These are phyloP conservation scores for Sugiyamaella castrensis DNA, from an alignment of 1,139 yeast genomes.

Conservation along the genomic window DNA sequence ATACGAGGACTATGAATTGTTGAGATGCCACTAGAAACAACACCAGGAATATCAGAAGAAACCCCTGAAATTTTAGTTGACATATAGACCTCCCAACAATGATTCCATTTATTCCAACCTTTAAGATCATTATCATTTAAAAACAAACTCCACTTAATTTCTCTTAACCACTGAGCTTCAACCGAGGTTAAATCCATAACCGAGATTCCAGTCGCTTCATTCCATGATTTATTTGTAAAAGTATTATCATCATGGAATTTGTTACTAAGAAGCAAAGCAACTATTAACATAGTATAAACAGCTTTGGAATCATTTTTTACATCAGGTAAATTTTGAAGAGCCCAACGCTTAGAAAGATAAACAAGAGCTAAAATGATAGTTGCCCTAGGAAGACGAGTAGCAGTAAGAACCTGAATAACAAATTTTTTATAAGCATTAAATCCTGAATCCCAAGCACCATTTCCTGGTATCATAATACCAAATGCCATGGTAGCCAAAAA, in stretches of 20 bases:
- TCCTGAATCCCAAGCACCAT: slow-evolving; percentile 9
- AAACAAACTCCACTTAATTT: slow-evolving; percentile 37
- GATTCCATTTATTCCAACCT: slow-evolving; percentile 42
- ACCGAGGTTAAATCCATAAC: slow-evolving; percentile 56
- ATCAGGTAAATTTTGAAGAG: slow-evolving; percentile 31
- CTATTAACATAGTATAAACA: slow-evolving; percentile 61
- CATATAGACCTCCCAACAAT: slow-evolving; percentile 35
- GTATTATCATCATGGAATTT: slow-evolving; percentile 96
- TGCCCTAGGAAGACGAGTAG: slow-evolving; percentile 85
- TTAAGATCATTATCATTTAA: slow-evolving; percentile 31
- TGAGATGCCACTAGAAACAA: not conserved
- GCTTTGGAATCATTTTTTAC: slow-evolving; percentile 30
- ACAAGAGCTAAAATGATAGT: slow-evolving; percentile 78
- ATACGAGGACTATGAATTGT: not conserved
- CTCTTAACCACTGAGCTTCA: slow-evolving; percentile 70
- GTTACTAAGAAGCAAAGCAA: slow-evolving; percentile 79
- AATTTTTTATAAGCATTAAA: slow-evolving; percentile 50
- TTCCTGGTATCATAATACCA: slow-evolving; percentile 46
- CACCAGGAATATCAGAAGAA: not conserved
- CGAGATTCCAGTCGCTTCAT: slow-evolving; percentile 83
- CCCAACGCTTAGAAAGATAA: slow-evolving; percentile 55
- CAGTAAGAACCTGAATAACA: slow-evolving; percentile 67
- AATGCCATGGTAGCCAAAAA: slow-evolving; percentile 67
- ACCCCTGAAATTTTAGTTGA: slow-evolving; percentile 5
- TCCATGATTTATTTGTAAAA: slow-evolving; percentile 92